Evolutionary conservation across 192 early-diverging fungal species (phyloP).

Genomic region (Linnemannia hyalina): DNA sequence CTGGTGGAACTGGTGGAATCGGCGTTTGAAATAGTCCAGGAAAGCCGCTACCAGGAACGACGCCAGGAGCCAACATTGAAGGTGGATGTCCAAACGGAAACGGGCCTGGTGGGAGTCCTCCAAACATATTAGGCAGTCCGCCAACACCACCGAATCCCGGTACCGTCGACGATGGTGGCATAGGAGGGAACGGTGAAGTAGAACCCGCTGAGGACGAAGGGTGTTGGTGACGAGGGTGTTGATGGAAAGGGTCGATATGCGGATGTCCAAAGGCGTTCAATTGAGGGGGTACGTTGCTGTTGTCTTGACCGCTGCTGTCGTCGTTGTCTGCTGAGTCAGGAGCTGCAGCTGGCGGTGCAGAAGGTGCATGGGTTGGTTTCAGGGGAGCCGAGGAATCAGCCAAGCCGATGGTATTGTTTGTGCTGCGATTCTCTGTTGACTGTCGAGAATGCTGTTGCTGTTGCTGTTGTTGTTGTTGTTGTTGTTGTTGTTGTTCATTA

Average conservation of each 20-base stretch:
- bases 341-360: background rate
- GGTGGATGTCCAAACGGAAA: background rate
- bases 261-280: background rate
- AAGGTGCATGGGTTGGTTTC: background rate
- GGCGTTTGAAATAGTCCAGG: background rate
- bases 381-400: background rate
- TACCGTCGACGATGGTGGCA: background rate
- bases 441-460: conserved; percentile 11
- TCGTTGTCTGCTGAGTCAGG: background rate
- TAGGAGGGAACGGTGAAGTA: background rate
- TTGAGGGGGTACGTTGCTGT: background rate
- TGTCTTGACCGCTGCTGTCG: background rate
- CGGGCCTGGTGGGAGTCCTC: background rate
- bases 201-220: background rate
- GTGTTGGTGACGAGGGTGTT: background rate
- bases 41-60: background rate
- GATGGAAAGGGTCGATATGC: background rate
- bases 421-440: conserved; percentile 7
- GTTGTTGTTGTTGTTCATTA: background rate
- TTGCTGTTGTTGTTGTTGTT: conserved; percentile 1
- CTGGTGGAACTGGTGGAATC: background rate
- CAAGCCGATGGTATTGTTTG: background rate
- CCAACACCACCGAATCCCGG: background rate
- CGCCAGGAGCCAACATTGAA: background rate
- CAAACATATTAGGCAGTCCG: background rate